Evolutionary conservation across 2,329 filamentous ascomycete species (phyloP), one percentile per base, ranked within the genome.

Genomic region (Pseudocercospora eumusae): DNA sequence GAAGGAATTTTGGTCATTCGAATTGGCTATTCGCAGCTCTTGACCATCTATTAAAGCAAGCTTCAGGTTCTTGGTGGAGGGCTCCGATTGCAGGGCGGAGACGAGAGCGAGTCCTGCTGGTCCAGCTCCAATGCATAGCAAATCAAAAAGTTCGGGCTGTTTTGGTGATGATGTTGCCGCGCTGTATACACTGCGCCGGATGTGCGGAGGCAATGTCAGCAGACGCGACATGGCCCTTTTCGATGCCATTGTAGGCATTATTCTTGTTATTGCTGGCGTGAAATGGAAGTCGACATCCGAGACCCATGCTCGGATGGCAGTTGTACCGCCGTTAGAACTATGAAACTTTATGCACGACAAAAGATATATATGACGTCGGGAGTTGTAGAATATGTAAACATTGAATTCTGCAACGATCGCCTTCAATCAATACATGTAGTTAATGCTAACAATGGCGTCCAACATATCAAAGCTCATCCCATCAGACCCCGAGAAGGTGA

Each of bases 1-100:
- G 80, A 88, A 99, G 69, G 86, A 82, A 57, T 85, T 84, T 2
- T 87, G 85, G 7, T 90, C 85, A 57, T 84, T 85, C 81, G 88
- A 78, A 55, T 84, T 84, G 57, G 85, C 83, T 71, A 88, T 90
- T 68, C 83, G 80, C 33, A 99, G 85, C 73, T 96, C 88, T 78
- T 97, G 93, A 36, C 88, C 88, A 81, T 99, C 95, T 71, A 99
- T 85, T 63, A 99, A 86, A 63, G 93, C 95, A 47, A 97, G 84
- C 70, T 89, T 90, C 25, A 99, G 86, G 64, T 86, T 82, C 28
- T 88, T 86, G 2, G 95, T 74, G n/a, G 68, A 63, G 9, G 70
- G 59, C 62, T 75, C 65, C 4, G 74, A 70, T 57, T 79, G 71
- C 49, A 82, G 69, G n/a, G 74, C 73, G 2, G 72, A 69, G 31